Evolutionary conservation across 2,329 filamentous ascomycete species (phyloP), one percentile per base, ranked within the genome.

Genomic region (Nectriaceae sp.): DNA sequence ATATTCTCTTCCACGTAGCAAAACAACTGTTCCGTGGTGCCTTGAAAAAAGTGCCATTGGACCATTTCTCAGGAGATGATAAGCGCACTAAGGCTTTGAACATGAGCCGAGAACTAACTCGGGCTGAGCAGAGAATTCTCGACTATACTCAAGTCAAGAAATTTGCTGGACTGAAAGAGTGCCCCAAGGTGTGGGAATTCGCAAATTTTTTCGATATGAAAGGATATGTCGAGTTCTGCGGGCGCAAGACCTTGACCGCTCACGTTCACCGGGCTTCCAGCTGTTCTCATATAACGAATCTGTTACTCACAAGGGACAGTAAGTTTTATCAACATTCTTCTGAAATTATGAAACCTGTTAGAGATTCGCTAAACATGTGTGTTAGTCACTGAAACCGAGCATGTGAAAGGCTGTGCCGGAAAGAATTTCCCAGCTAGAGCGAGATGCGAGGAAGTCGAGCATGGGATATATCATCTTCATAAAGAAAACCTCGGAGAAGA

Each of bases 51-150:
- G 21, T 52, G 15, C 36, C 36, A 3, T 4, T 18, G 4, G 13
- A 31, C 3, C 11, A 11, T 2, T 52, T 45, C 24, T 4, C 16
- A 4, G 4, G 10, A 3, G 21, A 24, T 11, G 40, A 42, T 20
- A 19, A 19, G 8, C 38, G 36, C 8, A 18, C 44, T 5, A 11
- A 6, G n/a, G 16, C 21, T 5, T 40, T 26, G 29, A 40, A 33
- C 11, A 47, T 24, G 15, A 35, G 24, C 10, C 20, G 38, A 5
- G 15, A 42, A 24, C 5, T 40, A 33, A 42, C 18, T 16, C 22
- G 40, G 15, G 42, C 43, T 11, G 31, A 33, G 11, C 40, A 52
- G n/a, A 47, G 24, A 10, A 3, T 52, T 13, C 6, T 39, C 4
- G 40, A 39, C 8, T 41, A 52, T 19, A 11, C 15, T 18, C 33